phyloP scores from a whole-genome alignment of 129 eudicot genomes.

The Mikania micrantha region DNA sequence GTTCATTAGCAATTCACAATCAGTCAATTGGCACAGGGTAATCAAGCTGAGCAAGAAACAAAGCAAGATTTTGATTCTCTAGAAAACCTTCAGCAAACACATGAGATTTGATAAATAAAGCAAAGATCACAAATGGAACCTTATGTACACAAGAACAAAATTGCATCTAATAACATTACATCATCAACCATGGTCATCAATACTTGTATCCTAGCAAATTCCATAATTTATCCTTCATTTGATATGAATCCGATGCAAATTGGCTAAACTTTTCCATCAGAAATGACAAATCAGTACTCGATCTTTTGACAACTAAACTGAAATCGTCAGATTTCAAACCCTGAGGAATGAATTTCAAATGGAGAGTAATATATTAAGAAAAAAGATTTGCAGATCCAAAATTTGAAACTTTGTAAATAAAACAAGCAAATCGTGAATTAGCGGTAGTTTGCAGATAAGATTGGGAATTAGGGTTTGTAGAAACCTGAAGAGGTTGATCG shows the following conservation, averaged over 20 bases:
- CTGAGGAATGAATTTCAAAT: background rate
- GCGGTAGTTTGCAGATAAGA: background rate
- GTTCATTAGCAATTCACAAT: background rate
- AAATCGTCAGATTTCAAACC: background rate
- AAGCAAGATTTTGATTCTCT: background rate
- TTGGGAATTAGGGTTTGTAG: background rate
- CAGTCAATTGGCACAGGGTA: background rate
- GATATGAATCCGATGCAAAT: background rate
- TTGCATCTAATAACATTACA: background rate
- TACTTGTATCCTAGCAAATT: background rate
- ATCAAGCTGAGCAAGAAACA: background rate
- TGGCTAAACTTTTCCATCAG: background rate
- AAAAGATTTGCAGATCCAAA: background rate
- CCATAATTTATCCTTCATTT: background rate
- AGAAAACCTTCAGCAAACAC: background rate
- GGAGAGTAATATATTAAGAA: background rate
- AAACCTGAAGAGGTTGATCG: constrained; percentile 95
- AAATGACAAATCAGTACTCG: background rate
- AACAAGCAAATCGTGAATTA: background rate
- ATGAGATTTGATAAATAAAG: background rate
- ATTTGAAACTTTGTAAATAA: background rate
- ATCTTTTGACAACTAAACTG: background rate
- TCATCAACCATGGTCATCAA: background rate
- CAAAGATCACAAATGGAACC: background rate
- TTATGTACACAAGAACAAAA: background rate